Evolutionary conservation across 257 asterid species (phyloP).

Genomic region (Solanum pimpinellifolium): DNA sequence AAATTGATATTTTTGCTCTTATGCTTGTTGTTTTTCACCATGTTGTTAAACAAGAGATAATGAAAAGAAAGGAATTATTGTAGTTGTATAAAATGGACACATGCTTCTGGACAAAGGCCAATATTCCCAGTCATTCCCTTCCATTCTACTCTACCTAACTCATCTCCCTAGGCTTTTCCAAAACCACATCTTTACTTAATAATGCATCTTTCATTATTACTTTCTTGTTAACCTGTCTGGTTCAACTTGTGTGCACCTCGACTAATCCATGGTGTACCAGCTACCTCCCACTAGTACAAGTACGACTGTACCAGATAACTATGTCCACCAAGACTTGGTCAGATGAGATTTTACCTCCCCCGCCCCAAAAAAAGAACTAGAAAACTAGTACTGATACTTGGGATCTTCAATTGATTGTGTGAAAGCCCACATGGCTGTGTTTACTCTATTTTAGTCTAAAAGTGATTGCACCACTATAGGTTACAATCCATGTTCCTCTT

Average conservation of each 20-base stretch:
- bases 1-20: constrained; percentile 27
- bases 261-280: background rate
- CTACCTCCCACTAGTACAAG: background rate
- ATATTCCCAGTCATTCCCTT: constrained; percentile 57
- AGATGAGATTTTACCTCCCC: constrained; percentile 1
- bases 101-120: constrained; percentile 56
- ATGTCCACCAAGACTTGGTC: background rate
- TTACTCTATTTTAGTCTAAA: background rate
- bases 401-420: background rate
- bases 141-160: constrained; percentile 50
- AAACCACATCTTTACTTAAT: background rate
- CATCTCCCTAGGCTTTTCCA: constrained; percentile 12
- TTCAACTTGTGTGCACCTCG: background rate
- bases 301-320: too few species aligned
- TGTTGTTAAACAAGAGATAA: constrained; percentile 12
- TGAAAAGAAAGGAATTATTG: constrained; percentile 16
- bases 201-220: background rate
- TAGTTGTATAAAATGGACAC: constrained; percentile 38
- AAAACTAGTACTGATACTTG: background rate
- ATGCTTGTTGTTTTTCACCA: constrained; percentile 37
- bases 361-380: background rate
- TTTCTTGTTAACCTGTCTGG: background rate
- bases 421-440: background rate
- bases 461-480: background rate
- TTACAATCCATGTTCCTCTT: background rate